Base-by-base conservation (phyloP, 2,329 filamentous ascomycete species). In the Magnaporthales sp. region DNA sequence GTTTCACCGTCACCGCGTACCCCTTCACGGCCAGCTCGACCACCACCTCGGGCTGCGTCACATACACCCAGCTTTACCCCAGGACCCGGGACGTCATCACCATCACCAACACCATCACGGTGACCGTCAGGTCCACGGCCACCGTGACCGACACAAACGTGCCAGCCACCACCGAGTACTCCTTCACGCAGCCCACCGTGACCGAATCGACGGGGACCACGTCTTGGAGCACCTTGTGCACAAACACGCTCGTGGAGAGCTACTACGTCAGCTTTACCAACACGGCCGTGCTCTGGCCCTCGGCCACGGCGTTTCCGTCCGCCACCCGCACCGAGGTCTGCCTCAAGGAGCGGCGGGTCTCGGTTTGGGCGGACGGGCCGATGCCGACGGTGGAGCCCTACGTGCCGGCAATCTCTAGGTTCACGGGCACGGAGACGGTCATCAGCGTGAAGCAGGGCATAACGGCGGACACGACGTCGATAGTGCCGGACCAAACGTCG, bases 341-440 rank as follows among this genome's bases (percentile, higher is more conserved):
- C 64, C 24, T 65, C 29, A 31, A 56, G 27, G 26, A 51, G 26
- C 10, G 29, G 24, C 19, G 13, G 38, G 64, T 65, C 8, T 60
- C 51, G 24, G n/a, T 13, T 22, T 27, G 31, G 38, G 64, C 54
- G 9, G 54, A 32, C 27, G 64, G 46, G 24, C 64, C 26, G 11
- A 29, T 60, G 64, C 64, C 64, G 64, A 65, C 64, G 26, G 15
- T 27, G 19, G 64, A 65, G 64, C 64, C 64, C 51, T 65, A 65
- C 51, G 3, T 24, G n/a, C 64, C 64, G 9, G 64, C 64, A 19
- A 65, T 31, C 51, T n/a, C 15, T 22, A 51, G 64, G 26, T 60
- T 65, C 64, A 38, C 13, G 9, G 51, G 46, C 26, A 3, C 8
- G 46, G 51, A 4, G 24, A 65, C 27, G 19, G 24, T 64, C 30